Conservation (phyloP, 2,329 filamentous ascomycete species). For the Fusarium sp. region DNA sequence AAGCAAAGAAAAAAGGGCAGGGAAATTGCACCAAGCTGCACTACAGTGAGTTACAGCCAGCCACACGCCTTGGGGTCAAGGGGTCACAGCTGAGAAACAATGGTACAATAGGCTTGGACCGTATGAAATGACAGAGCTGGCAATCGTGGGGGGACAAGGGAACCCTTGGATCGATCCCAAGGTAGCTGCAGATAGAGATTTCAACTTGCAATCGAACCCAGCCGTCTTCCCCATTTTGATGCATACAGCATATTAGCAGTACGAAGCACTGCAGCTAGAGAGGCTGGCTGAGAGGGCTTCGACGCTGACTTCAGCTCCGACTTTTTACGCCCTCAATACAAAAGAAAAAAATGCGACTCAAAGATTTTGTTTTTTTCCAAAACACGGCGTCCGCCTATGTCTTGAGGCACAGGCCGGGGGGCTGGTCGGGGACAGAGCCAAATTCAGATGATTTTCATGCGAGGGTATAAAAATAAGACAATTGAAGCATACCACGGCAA, state of each 20-base stretch:
- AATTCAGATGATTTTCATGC: conserved; percentile 35
- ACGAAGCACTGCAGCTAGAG: not conserved
- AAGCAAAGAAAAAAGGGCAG: conserved; percentile 34
- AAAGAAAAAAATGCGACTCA: conserved; percentile 27
- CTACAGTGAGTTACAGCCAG: conserved; percentile 23
- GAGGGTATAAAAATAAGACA: conserved; percentile 29
- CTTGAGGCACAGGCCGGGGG: conserved; percentile 28
- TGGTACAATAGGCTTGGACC: conserved; percentile 4
- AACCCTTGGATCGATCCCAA: conserved; percentile 24
- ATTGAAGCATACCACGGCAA: conserved; percentile 40
- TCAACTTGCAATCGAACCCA: conserved; percentile 5
- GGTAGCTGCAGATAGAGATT: conserved; percentile 16
- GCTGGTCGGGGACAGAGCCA: conserved; percentile 26
- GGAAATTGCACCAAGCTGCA: conserved; percentile 35
- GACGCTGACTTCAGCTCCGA: conserved; percentile 36
- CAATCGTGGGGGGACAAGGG: conserved; percentile 35
- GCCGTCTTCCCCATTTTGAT: conserved; percentile 1
- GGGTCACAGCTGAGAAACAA: conserved; percentile 14
- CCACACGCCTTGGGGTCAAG: conserved; percentile 19
- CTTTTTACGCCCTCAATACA: not conserved
- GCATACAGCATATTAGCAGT: conserved; percentile 8
- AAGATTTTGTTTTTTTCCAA: not conserved
- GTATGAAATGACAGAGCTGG: conserved; percentile 17
- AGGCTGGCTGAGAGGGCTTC: conserved; percentile 7
- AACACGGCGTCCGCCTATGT: conserved; percentile 11